These are phyloP conservation scores for Amanita thiersii DNA, from an alignment of 768 basidiomycete species.

Conservation along the genomic window DNA sequence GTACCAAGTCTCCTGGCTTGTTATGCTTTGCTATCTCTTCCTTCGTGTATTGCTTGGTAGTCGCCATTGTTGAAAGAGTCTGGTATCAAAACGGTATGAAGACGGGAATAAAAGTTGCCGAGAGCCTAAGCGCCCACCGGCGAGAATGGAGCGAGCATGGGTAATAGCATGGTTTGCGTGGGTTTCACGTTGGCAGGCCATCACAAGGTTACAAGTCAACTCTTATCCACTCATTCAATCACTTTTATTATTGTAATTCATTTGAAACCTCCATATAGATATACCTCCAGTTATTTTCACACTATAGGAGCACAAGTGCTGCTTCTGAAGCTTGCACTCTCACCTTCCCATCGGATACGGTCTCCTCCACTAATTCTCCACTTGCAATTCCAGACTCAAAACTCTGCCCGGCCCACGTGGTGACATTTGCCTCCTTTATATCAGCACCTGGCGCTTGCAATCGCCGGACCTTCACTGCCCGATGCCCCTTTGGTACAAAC, in stretches of 20 bases:
- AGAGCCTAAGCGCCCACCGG: too few relatives aligned
- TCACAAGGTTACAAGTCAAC: too few relatives aligned
- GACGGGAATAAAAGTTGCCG: too few relatives aligned
- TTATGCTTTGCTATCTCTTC: slow-evolving; percentile 79
- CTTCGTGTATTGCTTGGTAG: slow-evolving; percentile 25
- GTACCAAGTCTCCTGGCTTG: slow-evolving; percentile 65
- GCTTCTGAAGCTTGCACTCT: slow-evolving; percentile 29
- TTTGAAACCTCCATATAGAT: too few relatives aligned
- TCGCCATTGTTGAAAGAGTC: slow-evolving; percentile 10
- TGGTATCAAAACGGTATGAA: too few relatives aligned
- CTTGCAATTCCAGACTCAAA: slow-evolving; percentile 32
- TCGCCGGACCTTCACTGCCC: slow-evolving; percentile 27
- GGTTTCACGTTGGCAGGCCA: too few relatives aligned
- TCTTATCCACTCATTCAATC: too few relatives aligned
- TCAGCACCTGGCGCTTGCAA: slow-evolving; percentile 43
- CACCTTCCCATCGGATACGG: slow-evolving; percentile 22
- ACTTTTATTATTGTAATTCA: too few relatives aligned
- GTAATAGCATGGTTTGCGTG: too few relatives aligned
- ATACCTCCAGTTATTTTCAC: too few relatives aligned
- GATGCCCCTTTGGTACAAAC: slow-evolving; percentile 21
- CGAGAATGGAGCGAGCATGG: too few relatives aligned
- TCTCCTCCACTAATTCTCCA: slow-evolving; percentile 32
- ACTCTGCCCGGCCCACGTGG: slow-evolving; percentile 44
- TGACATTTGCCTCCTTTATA: slow-evolving; percentile 31
- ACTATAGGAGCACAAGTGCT: slow-evolving; percentile 20